A percentile compares a stretch with the other conserved stretches of the same genome.
Conservation (phyloP, 805 yeast species). For the Candida peoriensis region DNA sequence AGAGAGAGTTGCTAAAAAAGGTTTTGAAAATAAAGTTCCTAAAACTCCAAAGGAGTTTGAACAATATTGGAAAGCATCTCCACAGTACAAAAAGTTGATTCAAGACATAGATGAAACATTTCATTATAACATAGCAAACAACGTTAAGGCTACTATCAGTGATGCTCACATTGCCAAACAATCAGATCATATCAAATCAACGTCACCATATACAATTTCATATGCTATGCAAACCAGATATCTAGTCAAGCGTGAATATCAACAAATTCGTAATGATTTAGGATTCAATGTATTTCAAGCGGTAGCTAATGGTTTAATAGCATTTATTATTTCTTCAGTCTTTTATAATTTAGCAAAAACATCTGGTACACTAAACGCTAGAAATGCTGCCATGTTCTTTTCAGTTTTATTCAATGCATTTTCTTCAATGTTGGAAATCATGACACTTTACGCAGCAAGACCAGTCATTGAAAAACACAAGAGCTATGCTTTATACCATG, state of each 20-base stretch:
- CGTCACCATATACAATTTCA: slow-evolving; percentile 43
- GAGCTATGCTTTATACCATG: slow-evolving; percentile 63
- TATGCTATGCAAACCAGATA: slow-evolving; percentile 44
- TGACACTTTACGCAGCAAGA: slow-evolving; percentile 46
- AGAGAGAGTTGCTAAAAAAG: slow-evolving; percentile 40
- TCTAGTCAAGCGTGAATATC: slow-evolving; percentile 36
- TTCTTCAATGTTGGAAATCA: slow-evolving; percentile 51
- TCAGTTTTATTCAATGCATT: slow-evolving; percentile 57
- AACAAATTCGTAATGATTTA: slow-evolving; percentile 41
- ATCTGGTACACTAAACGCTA: slow-evolving; percentile 42
- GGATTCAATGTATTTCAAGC: slow-evolving; percentile 37
- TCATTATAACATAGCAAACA: not conserved
- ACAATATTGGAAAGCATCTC: slow-evolving; percentile 44
- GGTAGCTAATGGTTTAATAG: slow-evolving; percentile 44
- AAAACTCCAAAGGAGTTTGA: slow-evolving; percentile 47
- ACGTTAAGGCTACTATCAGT: slow-evolving; percentile 23
- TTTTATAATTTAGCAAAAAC: slow-evolving; percentile 40
- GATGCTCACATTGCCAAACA: slow-evolving; percentile 44
- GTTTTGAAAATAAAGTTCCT: slow-evolving; percentile 46
- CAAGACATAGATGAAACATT: slow-evolving; percentile 34
- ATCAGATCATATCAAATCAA: slow-evolving; percentile 35
- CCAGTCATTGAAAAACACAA: slow-evolving; percentile 66
- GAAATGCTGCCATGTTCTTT: slow-evolving; percentile 60
- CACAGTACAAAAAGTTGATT: slow-evolving; percentile 34
- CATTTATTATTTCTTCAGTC: slow-evolving; percentile 47